A percentile compares a stretch with the other conserved stretches of the same genome.
These are phyloP conservation scores for Pascua guehoae DNA, from an alignment of 1,284 basidiomycete genomes.

Conservation along the genomic window DNA sequence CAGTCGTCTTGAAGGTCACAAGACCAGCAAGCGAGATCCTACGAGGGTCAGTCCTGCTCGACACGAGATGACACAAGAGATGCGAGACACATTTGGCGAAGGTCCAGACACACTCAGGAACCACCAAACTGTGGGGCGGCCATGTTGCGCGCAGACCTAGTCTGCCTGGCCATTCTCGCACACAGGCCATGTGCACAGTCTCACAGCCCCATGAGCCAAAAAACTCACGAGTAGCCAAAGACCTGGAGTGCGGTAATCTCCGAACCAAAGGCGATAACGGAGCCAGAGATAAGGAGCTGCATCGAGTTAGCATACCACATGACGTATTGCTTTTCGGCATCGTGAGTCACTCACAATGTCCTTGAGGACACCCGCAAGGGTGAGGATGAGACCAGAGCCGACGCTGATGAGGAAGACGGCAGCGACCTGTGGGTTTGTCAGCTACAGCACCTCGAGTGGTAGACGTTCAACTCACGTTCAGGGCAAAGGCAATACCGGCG, in stretches of 20 bases:
- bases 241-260: conserved; percentile 78
- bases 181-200: too few relatives aligned
- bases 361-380: conserved; percentile 92
- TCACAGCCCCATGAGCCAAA: background rate
- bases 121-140: background rate
- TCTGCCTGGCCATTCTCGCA: too few relatives aligned
- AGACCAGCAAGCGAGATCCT: conserved; percentile 45
- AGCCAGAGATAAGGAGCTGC: conserved; percentile 79
- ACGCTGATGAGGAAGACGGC: conserved; percentile 92
- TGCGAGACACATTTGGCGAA: too few relatives aligned
- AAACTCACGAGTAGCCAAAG: conserved; percentile 59
- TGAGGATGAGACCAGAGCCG: conserved; percentile 82
- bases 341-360: conserved; percentile 51
- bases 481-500: conserved; percentile 74
- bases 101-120: background rate
- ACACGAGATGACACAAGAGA: too few relatives aligned
- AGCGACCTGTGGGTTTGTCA: conserved; percentile 52
- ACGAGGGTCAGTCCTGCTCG: conserved; percentile 20
- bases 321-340: background rate
- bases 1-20: conserved; percentile 47
- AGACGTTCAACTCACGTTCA: conserved; percentile 58
- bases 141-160: too few relatives aligned
- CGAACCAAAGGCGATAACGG: conserved; percentile 77
- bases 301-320: background rate
- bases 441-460: conserved; percentile 32